Conservation (phyloP, 2,329 filamentous ascomycete genomes). For the Beauveria bassiana region DNA sequence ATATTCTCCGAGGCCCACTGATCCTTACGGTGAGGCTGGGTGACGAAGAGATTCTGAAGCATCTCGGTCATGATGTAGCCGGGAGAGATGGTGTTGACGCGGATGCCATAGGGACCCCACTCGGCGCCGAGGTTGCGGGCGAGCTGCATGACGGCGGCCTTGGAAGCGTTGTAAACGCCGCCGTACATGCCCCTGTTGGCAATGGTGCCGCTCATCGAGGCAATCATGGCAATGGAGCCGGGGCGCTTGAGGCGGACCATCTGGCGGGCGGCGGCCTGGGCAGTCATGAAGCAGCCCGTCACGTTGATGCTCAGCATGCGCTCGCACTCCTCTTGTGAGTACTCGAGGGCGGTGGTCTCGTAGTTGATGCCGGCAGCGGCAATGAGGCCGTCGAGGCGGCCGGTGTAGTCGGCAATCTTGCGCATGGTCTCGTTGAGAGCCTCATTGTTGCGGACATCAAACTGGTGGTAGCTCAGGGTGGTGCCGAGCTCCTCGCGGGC, state of each 20-base stretch:
- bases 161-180: constrained; percentile 68
- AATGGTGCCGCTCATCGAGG: constrained; percentile 62
- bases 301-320: constrained; percentile 79
- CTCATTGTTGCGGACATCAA: constrained; percentile 70
- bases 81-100: constrained; percentile 74
- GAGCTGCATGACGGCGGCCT: constrained; percentile 66
- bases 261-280: constrained; percentile 78
- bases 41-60: constrained; percentile 71
- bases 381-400: constrained; percentile 71
- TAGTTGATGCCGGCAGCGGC: constrained; percentile 67
- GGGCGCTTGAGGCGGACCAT: constrained; percentile 51
- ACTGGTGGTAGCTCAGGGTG: constrained; percentile 63
- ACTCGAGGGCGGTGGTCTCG: constrained; percentile 75
- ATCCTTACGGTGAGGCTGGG: constrained; percentile 58
- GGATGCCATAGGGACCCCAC: constrained; percentile 65
- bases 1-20: constrained; percentile 83
- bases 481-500: constrained; percentile 59
- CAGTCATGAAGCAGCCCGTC: constrained; percentile 78
- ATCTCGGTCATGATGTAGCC: constrained; percentile 78
- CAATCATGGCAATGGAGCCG: constrained; percentile 60
- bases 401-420: constrained; percentile 61
- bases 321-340: constrained; percentile 65
- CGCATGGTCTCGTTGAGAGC: constrained; percentile 59
- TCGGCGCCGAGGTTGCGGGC: constrained; percentile 63
- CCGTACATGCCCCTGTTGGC: constrained; percentile 55